Evolutionary conservation across 2,329 filamentous ascomycete genomes (phyloP).

Genomic region (Xylariaceae sp.): DNA sequence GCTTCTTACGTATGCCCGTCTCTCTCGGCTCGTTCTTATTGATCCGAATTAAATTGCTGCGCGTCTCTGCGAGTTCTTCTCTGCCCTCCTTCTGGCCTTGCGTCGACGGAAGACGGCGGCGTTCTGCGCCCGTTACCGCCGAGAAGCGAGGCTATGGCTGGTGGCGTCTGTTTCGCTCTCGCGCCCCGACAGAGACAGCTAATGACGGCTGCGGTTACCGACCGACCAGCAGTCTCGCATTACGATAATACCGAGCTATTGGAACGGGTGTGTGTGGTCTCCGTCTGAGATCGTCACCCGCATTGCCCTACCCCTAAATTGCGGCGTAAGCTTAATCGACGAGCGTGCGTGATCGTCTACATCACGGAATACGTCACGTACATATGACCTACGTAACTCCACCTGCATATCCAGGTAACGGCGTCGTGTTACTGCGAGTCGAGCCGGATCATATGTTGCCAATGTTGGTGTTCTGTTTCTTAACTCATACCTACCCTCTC

Average conservation of each 20-base stretch:
- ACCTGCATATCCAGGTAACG: background rate
- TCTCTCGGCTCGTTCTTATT: background rate
- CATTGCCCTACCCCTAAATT: background rate
- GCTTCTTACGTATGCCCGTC: background rate
- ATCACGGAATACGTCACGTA: background rate
- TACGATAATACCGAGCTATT: background rate
- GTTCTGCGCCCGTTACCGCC: background rate
- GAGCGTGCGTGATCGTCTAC: background rate
- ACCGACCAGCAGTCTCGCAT: background rate
- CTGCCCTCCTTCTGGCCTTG: background rate
- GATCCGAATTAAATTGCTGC: background rate
- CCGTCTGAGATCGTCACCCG: background rate
- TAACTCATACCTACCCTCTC: background rate
- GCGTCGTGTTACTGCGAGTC: background rate
- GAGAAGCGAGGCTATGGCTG: background rate
- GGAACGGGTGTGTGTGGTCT: background rate
- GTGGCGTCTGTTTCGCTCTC: background rate
- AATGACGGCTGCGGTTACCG: constrained; percentile 12
- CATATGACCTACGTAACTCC: background rate
- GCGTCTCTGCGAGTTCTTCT: too few relatives aligned
- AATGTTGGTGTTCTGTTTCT: background rate
- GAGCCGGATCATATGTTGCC: background rate
- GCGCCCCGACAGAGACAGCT: constrained; percentile 5
- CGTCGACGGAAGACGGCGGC: background rate
- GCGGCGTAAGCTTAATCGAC: background rate